Evolutionary conservation across 2,329 filamentous ascomycete genomes (phyloP).

Genomic region (Zarea fungicola): DNA sequence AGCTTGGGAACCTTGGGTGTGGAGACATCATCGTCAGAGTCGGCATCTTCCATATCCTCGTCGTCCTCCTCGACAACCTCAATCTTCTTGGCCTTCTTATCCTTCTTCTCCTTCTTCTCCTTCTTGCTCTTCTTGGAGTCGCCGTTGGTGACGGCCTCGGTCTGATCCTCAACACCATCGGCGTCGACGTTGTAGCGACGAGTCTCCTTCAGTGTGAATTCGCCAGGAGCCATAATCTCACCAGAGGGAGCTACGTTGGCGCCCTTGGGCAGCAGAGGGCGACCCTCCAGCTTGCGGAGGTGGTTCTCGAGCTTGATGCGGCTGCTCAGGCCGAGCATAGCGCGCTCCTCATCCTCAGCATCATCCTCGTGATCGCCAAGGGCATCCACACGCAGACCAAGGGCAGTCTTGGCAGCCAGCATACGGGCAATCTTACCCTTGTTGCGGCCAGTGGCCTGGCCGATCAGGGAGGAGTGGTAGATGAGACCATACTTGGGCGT

Average conservation of each 20-base stretch:
- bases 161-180: conserved; percentile 69
- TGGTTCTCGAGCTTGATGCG: conserved; percentile 71
- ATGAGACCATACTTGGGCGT: conserved; percentile 97
- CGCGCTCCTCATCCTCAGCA: conserved; percentile 82
- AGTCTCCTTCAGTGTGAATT: conserved; percentile 88
- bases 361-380: conserved; percentile 54
- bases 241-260: conserved; percentile 71
- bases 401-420: conserved; percentile 86
- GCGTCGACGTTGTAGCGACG: conserved; percentile 93
- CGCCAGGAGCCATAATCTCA: conserved; percentile 57
- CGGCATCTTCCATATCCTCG: conserved; percentile 26
- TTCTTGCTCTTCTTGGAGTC: conserved; percentile 37
- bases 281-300: conserved; percentile 78
- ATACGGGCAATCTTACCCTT: conserved; percentile 99
- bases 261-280: conserved; percentile 74
- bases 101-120: conserved; percentile 39
- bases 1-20: conserved; percentile 39
- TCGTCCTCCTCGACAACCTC: conserved; percentile 35
- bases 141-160: conserved; percentile 36
- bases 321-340: conserved; percentile 68
- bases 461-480: conserved; percentile 88
- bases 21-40: conserved; percentile 26
- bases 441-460: conserved; percentile 95
- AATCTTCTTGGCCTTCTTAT: conserved; percentile 36
- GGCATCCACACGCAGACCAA: conserved; percentile 90